Evolutionary conservation across 495 filamentous ascomycete genomes (phyloP).

Genomic region (Penicillium soppii): DNA sequence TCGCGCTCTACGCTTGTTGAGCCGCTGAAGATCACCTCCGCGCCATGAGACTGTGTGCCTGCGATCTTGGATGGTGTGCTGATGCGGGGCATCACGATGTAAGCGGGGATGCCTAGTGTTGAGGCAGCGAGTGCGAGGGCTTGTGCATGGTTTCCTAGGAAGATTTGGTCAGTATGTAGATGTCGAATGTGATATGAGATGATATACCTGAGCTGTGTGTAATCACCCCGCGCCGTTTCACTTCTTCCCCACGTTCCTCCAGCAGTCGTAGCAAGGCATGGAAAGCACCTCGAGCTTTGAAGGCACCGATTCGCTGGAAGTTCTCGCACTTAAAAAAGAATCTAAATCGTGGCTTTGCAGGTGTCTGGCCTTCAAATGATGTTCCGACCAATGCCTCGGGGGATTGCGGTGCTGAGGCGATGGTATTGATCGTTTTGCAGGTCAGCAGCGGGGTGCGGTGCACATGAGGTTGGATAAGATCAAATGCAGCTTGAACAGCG

Average conservation of each 20-base stretch:
- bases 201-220: slow-evolving; percentile 88
- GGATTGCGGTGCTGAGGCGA: slow-evolving; percentile 72
- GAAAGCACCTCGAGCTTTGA: slow-evolving; percentile 89
- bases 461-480: slow-evolving; percentile 70
- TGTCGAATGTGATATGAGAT: too few relatives aligned
- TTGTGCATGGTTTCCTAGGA: slow-evolving; percentile 91
- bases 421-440: slow-evolving; percentile 63
- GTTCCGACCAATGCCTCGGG: slow-evolving; percentile 53
- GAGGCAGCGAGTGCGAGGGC: slow-evolving; percentile 85
- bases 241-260: slow-evolving; percentile 58
- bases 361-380: slow-evolving; percentile 53
- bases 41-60: slow-evolving; percentile 72
- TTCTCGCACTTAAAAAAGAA: slow-evolving; percentile 98
- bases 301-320: slow-evolving; percentile 84
- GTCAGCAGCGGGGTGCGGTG: slow-evolving; percentile 84
- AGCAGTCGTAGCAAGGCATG: slow-evolving; percentile 79
- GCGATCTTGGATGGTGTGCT: slow-evolving; percentile 82
- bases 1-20: slow-evolving; percentile 79
- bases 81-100: slow-evolving; percentile 90
- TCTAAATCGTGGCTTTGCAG: slow-evolving; percentile 63
- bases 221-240: slow-evolving; percentile 67
- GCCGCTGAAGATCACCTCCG: slow-evolving; percentile 79
- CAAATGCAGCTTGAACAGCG: slow-evolving; percentile 68
- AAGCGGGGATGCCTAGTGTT: slow-evolving; percentile 61
- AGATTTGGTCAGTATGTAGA: slow-evolving; percentile 5